phyloP scores from a whole-genome alignment of 2,329 filamentous ascomycete genomes.

The Piedraia hortae region DNA sequence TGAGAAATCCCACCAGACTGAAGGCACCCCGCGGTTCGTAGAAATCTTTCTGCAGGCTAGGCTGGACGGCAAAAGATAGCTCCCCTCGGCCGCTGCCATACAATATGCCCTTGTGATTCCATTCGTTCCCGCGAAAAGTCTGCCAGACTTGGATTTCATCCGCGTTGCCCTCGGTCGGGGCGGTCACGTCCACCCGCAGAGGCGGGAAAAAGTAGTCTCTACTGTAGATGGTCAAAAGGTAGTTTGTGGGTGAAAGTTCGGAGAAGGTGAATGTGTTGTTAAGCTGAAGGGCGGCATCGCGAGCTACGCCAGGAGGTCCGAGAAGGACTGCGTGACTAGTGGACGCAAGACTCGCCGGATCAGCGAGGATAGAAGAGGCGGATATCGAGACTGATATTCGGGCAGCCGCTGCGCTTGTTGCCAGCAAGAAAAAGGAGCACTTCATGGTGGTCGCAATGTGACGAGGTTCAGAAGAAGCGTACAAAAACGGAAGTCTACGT shows the following conservation, averaged over 20 bases:
- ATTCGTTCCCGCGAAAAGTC: constrained; percentile 70
- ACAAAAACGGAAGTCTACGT: too few species aligned
- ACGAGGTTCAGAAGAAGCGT: too few species aligned
- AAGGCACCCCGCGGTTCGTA: constrained; percentile 47
- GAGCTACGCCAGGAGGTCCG: constrained; percentile 15
- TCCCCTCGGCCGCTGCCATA: constrained; percentile 18
- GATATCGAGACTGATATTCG: constrained; percentile 26
- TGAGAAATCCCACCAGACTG: constrained; percentile 44
- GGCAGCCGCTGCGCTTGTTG: too few species aligned
- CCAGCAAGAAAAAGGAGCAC: too few species aligned
- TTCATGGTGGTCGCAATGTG: too few species aligned
- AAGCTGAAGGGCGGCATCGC: constrained; percentile 36
- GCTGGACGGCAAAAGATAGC: constrained; percentile 32
- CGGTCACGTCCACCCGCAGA: constrained; percentile 45
- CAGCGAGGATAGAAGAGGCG: constrained; percentile 14
- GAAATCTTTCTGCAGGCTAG: constrained; percentile 39
- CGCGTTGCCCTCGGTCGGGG: constrained; percentile 14
- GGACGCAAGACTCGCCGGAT: constrained; percentile 21
- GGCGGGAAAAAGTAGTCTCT: constrained; percentile 49
- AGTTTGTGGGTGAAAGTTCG: constrained; percentile 43
- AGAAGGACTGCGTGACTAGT: constrained; percentile 36
- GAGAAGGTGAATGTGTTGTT: constrained; percentile 48
- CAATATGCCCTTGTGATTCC: constrained; percentile 55
- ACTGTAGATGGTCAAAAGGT: constrained; percentile 58
- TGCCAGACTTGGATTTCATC: constrained; percentile 41